These are phyloP conservation scores for Chaetoceros muelleri DNA, from an alignment of 108 stramenopile species.

Conservation along the genomic window DNA sequence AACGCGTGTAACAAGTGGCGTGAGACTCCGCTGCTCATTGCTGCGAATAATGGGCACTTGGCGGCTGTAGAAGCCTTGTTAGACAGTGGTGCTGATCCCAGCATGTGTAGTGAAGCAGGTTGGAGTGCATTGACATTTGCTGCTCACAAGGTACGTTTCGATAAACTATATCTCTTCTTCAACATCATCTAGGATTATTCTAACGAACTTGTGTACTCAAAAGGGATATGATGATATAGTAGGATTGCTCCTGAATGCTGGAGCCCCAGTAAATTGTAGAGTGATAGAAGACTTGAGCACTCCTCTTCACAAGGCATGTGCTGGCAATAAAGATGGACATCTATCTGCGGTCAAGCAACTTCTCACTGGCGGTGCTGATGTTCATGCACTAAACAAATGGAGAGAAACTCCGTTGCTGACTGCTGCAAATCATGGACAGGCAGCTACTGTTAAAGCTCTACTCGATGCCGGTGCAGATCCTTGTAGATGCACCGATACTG, in stretches of 20 bases:
- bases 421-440: constrained; percentile 85
- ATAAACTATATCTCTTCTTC: not conserved
- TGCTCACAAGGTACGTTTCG: constrained; percentile 66
- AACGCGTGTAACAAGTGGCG: constrained; percentile 89
- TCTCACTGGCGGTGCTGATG: constrained; percentile 60
- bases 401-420: constrained; percentile 80
- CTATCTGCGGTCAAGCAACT: constrained; percentile 61
- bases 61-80: constrained; percentile 74
- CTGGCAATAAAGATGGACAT: constrained; percentile 76
- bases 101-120: constrained; percentile 76
- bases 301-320: constrained; percentile 85
- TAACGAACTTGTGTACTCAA: not conserved
- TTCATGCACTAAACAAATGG: constrained; percentile 88
- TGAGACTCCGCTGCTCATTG: constrained; percentile 80
- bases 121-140: constrained; percentile 87
- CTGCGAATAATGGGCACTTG: constrained; percentile 82
- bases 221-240: constrained; percentile 85
- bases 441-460: constrained; percentile 62
- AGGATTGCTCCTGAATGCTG: constrained; percentile 44
- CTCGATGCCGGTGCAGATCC: constrained; percentile 76
- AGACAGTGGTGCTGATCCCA: constrained; percentile 67
- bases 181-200: not conserved
- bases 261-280: constrained; percentile 74
- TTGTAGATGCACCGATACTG: constrained; percentile 82
- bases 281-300: constrained; percentile 80